phyloP scores from a whole-genome alignment of 2,329 filamentous ascomycete genomes.

The Fusarium paranaense region DNA sequence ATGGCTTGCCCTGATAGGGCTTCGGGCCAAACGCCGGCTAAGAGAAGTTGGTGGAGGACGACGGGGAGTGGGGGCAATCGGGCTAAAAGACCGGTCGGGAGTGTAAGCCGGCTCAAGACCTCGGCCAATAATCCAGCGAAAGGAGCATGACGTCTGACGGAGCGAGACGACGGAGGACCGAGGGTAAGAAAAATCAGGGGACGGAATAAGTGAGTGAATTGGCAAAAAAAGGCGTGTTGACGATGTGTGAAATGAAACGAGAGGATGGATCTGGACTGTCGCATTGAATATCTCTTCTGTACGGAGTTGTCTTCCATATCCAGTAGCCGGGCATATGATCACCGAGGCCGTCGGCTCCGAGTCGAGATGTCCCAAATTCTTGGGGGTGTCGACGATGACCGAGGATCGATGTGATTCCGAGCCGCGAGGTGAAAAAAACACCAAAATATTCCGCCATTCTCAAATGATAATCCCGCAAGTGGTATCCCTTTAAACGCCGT shows the following conservation, averaged over 20 bases:
- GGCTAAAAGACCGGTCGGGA: slow-evolving; percentile 14
- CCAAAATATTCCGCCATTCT: slow-evolving; percentile 7
- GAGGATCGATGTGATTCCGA: slow-evolving; percentile 8
- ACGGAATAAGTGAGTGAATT: not conserved
- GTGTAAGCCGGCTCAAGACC: slow-evolving; percentile 38
- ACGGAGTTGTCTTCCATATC: slow-evolving; percentile 15
- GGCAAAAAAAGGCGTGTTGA: not conserved
- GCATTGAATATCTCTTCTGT: slow-evolving; percentile 11
- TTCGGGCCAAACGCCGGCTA: slow-evolving; percentile 39
- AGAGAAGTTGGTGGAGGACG: not conserved
- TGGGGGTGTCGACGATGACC: not conserved
- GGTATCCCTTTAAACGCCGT: slow-evolving; percentile 40
- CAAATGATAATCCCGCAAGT: slow-evolving; percentile 19
- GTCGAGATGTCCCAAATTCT: slow-evolving; percentile 1
- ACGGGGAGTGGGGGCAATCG: slow-evolving; percentile 15
- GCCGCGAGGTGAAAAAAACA: slow-evolving; percentile 1
- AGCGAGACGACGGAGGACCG: slow-evolving; percentile 15
- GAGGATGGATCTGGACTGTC: slow-evolving; percentile 13
- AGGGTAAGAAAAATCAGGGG: not conserved
- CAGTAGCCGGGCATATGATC: not conserved
- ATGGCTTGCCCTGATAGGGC: slow-evolving; percentile 21
- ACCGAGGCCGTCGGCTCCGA: slow-evolving; percentile 4
- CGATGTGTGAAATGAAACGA: slow-evolving; percentile 2
- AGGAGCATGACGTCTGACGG: slow-evolving; percentile 25
- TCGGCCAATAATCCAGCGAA: slow-evolving; percentile 38